A percentile compares a stretch with the other conserved stretches of the same genome.
phyloP scores from a whole-genome alignment of 331 rosid genomes.

The Spiraea crenata region DNA sequence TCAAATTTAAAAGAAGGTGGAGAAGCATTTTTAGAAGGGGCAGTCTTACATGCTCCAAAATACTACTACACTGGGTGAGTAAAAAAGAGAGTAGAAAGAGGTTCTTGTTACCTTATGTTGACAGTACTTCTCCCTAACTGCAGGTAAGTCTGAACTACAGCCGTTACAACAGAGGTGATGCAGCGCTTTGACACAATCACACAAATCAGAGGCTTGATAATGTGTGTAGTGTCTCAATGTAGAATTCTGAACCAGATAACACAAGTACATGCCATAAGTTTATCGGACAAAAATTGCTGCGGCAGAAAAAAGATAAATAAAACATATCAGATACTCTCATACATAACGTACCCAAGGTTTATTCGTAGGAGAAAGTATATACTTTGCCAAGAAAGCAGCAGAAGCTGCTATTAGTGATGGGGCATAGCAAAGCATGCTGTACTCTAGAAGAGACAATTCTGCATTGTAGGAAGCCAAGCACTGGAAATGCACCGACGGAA shows the following conservation, averaged over 20 bases:
- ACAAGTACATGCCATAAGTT: not conserved
- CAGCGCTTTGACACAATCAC: constrained; percentile 52
- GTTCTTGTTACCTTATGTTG: constrained; percentile 55
- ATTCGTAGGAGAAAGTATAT: constrained; percentile 53
- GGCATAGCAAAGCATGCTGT: constrained; percentile 66
- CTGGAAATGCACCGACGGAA: constrained; percentile 59
- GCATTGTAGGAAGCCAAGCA: constrained; percentile 71
- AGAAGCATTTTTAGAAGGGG: not conserved
- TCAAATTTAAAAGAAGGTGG: not conserved
- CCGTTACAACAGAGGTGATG: constrained; percentile 42
- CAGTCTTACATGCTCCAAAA: not conserved
- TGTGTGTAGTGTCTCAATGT: constrained; percentile 51
- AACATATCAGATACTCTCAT: not conserved
- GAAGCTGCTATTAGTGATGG: constrained; percentile 93
- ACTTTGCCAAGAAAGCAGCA: constrained; percentile 79
- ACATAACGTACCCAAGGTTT: constrained; percentile 85
- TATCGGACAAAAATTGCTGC: not conserved
- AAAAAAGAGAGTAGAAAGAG: not conserved
- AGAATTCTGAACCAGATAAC: constrained; percentile 42
- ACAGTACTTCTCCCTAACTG: constrained; percentile 66
- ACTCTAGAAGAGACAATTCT: constrained; percentile 77
- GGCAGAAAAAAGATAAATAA: not conserved
- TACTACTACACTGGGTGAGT: not conserved
- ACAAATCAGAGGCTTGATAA: constrained; percentile 56
- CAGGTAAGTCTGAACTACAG: constrained; percentile 39